Evolutionary conservation across 208 protist species (phyloP).

Genomic region (Wallacemonas rigidus): DNA sequence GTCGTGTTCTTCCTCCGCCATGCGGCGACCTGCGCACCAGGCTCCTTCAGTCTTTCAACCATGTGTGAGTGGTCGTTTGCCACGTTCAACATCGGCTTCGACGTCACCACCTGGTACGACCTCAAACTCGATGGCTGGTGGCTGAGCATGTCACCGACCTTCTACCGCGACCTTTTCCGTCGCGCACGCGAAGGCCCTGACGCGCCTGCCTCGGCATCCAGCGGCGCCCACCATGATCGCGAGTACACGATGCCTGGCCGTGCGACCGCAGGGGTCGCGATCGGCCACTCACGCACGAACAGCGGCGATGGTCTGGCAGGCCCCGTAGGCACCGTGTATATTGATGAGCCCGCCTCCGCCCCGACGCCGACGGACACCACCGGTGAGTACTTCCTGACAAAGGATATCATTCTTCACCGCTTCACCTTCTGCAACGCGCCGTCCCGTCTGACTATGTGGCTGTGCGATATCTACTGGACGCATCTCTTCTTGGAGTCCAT

Average conservation of each 20-base stretch:
- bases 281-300: not conserved
- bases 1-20: slow-evolving; percentile 59
- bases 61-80: slow-evolving; percentile 77
- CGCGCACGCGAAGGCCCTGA: slow-evolving; percentile 11
- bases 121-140: slow-evolving; percentile 68
- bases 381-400: slow-evolving; percentile 42
- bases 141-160: slow-evolving; percentile 46
- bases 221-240: not conserved
- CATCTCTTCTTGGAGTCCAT: slow-evolving; percentile 66
- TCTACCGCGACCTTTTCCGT: slow-evolving; percentile 35
- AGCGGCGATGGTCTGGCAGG: not conserved
- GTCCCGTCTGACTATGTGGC: slow-evolving; percentile 49
- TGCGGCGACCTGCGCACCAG: slow-evolving; percentile 55
- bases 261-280: not conserved
- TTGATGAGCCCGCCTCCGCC: slow-evolving; percentile 2
- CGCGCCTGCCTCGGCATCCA: not conserved
- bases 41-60: slow-evolving; percentile 64
- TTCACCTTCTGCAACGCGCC: slow-evolving; percentile 68
- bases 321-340: not conserved
- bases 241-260: not conserved
- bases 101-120: slow-evolving; percentile 65
- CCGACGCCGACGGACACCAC: slow-evolving; percentile 15
- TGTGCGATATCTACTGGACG: slow-evolving; percentile 75
- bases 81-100: slow-evolving; percentile 63
- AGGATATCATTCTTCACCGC: slow-evolving; percentile 58